phyloP scores from a whole-genome alignment of 306 rosid species.

The Argentina anserina region DNA sequence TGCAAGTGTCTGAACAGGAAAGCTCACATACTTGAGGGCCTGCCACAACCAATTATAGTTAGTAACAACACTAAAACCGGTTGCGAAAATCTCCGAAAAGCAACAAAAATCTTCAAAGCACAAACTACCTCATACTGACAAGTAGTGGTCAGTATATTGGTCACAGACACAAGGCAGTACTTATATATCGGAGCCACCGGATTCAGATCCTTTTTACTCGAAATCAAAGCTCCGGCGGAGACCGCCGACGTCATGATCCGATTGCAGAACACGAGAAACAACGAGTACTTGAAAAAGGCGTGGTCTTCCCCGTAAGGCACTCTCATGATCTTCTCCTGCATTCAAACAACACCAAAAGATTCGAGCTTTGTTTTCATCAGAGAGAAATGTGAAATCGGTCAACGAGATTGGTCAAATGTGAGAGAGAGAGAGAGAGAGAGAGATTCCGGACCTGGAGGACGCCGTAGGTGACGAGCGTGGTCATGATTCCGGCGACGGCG shows the following conservation, averaged over 20 bases:
- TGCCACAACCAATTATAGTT: constrained; percentile 30
- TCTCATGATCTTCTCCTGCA: constrained; percentile 98
- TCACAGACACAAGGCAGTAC: constrained; percentile 70
- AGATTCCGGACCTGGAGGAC: constrained; percentile 64
- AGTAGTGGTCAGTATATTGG: constrained; percentile 89
- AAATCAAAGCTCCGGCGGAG: constrained; percentile 81
- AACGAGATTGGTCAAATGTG: neutral
- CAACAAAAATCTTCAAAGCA: neutral
- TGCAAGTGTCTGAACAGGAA: constrained; percentile 95
- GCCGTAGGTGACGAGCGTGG: constrained; percentile 91
- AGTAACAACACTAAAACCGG: neutral
- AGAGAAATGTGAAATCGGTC: neutral
- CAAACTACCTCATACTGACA: constrained; percentile 83
- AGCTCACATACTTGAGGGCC: constrained; percentile 98
- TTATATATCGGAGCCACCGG: constrained; percentile 91
- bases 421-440: neutral
- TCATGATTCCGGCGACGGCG: constrained; percentile 84
- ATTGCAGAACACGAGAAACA: constrained; percentile 93
- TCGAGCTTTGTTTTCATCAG: neutral
- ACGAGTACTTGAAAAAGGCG: constrained; percentile 67
- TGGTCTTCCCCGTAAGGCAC: constrained; percentile 73
- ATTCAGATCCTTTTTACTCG: constrained; percentile 67
- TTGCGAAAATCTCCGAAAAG: neutral
- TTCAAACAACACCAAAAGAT: neutral
- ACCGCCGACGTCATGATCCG: constrained; percentile 88